These are phyloP conservation scores for Colletotrichum neosansevieriae DNA, from an alignment of 2,329 filamentous ascomycete species.

Conservation along the genomic window DNA sequence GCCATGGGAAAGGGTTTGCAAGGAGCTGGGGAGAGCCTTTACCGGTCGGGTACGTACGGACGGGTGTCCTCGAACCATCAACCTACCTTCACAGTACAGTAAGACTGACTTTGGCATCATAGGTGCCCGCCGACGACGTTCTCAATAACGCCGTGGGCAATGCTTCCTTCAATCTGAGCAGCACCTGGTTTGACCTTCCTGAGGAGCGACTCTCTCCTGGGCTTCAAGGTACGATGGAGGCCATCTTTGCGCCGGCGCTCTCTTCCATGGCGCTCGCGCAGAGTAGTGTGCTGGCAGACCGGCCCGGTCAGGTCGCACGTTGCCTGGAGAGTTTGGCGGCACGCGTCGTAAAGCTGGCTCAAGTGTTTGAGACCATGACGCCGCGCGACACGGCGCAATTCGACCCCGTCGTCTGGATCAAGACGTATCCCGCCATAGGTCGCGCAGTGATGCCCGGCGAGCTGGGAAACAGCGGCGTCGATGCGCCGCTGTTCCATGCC, in stretches of 20 bases:
- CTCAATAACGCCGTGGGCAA: slow-evolving; percentile 35
- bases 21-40: slow-evolving; percentile 18
- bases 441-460: slow-evolving; percentile 28
- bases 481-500: slow-evolving; percentile 34
- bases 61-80: neutral
- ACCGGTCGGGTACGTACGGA: slow-evolving; percentile 28
- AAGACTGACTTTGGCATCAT: slow-evolving; percentile 5
- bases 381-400: slow-evolving; percentile 30
- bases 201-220: slow-evolving; percentile 34
- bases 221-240: slow-evolving; percentile 33
- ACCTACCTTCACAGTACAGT: neutral
- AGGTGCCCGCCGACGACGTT: slow-evolving; percentile 37
- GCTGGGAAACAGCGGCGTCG: slow-evolving; percentile 34
- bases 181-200: slow-evolving; percentile 30
- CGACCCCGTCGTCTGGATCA: slow-evolving; percentile 38
- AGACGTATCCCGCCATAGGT: slow-evolving; percentile 36
- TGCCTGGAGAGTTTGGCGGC: slow-evolving; percentile 32
- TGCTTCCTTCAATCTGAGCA: slow-evolving; percentile 19
- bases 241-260: slow-evolving; percentile 26
- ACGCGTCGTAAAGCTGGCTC: slow-evolving; percentile 22
- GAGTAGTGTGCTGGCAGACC: slow-evolving; percentile 26
- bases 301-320: slow-evolving; percentile 22
- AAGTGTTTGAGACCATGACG: slow-evolving; percentile 32
- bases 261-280: slow-evolving; percentile 32
- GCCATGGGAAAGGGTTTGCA: slow-evolving; percentile 27